Base-by-base conservation (phyloP, 2,329 filamentous ascomycete genomes). In the Dactylellina parvicollis region DNA sequence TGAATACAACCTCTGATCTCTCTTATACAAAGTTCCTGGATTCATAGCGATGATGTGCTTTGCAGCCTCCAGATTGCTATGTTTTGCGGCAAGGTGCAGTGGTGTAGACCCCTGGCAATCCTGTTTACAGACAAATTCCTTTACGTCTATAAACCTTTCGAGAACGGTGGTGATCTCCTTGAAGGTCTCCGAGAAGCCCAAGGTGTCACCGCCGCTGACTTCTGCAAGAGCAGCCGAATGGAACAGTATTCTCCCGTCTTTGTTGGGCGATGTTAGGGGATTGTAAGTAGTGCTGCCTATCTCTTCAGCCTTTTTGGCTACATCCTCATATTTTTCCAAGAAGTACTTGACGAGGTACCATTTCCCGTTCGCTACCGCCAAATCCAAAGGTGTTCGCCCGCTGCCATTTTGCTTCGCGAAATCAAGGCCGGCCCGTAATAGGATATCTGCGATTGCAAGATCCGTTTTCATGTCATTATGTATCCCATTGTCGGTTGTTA, bases 391-490 rank as follows among this genome's bases (percentile, higher is more conserved):
- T 7, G 64, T 60, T 2, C 3, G 4, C 7, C 55, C 46, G 4
- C 4, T 8, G 7, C 56, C 28, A 16, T 55, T 32, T 3, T 10
- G 26, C 14, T 56, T 47, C 2, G 47, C 32, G 26, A 34, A 55
- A 26, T 69, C 46, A 4, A 61, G n/a, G 14, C 55, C 54, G 0
- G 55, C 47, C 2, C 47, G 22, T 34, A 69, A 12, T 5, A 69
- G 47, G 12, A 69, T 54, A 47, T 69, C 47, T 1, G 64, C 64
- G 28, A 69, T 52, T 3, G 30, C 40, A 4, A 55, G 2, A 54
- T 47, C 28, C 3, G 20, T 20, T 46, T 46, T 36, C 8, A n/a
- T 10, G 22, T 60, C 46, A 24, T 42, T 40, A 8, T 40, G 16
- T 1, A 18, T 32, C 3, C 49, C 16, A n/a, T 36, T 49, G 0